Evolutionary conservation across 257 asterid genomes (phyloP).

Genomic region (Hygrophila difformis): DNA sequence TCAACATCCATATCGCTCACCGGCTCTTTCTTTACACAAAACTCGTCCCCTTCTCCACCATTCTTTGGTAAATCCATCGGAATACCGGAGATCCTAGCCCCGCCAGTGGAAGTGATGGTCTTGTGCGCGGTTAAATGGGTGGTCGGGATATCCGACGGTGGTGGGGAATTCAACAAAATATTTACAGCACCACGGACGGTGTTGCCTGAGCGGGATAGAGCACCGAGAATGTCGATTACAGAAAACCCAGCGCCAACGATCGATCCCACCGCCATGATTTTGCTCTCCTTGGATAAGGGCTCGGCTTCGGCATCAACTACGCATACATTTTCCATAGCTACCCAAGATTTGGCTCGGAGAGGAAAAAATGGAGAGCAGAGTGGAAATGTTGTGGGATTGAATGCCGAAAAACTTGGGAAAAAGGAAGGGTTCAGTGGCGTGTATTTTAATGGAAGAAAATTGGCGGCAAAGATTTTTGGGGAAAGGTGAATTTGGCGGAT

Average conservation of each 20-base stretch:
- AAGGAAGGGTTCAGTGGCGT: too few relatives aligned
- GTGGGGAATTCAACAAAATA: constrained; percentile 17
- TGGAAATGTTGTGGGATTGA: too few relatives aligned
- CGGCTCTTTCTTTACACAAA: constrained; percentile 11
- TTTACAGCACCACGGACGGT: constrained; percentile 15
- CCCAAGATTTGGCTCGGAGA: neutral
- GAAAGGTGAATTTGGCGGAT: constrained; percentile 22
- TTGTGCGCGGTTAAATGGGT: constrained; percentile 21
- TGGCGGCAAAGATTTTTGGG: constrained; percentile 25
- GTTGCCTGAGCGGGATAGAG: constrained; percentile 25
- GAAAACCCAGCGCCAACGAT: constrained; percentile 21
- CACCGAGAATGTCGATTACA: constrained; percentile 19
- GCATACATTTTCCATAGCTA: constrained; percentile 20
- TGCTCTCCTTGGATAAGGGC: constrained; percentile 22
- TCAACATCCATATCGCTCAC: constrained; percentile 9
- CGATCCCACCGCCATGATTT: constrained; percentile 23
- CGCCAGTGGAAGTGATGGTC: constrained; percentile 53
- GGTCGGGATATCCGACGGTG: neutral
- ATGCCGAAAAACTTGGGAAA: too few relatives aligned
- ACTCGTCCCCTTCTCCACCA: constrained; percentile 6
- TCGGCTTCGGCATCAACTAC: constrained; percentile 16
- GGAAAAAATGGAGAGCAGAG: neutral
- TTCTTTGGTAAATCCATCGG: constrained; percentile 14
- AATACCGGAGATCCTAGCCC: constrained; percentile 32
- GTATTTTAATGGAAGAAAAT: neutral